Base-by-base conservation (phyloP, 73 alveolate genomes). In the Urostyla sp. region DNA sequence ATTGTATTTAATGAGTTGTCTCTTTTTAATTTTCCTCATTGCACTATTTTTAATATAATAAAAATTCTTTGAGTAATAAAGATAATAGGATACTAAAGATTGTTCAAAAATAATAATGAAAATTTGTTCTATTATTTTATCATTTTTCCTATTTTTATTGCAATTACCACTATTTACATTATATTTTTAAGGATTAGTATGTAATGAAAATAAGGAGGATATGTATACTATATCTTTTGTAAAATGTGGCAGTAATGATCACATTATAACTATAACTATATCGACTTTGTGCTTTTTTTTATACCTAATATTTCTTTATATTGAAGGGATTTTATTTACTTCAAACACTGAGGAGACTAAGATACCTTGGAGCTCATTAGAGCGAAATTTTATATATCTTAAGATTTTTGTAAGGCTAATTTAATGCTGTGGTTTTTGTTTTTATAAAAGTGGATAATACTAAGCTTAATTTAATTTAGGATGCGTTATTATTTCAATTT, bases 131-230 rank as follows among this genome's bases (percentile, higher is more conserved):
- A 7, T 69, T 6, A 20, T 69, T 18, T 46, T 69, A 69, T 30
- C 83, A 4, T 38, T 18, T 23, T 69, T 69, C 48, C 13, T 69
- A 20, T 69, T 69, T 48, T 18, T 69, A 23, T 15, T 69, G 4
- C 54, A 69, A 27, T 46, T 69, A 46, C 83, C 83, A 37, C 40
- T 69, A 57, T 46, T 69, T 1, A 69, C 83, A 2, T 46, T 69
- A 0, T 49, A 48, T 27, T 16, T 69, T 1, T 28, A 69, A 37
- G 52, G 67, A 1, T 69, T 27, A 46, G 20, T 69, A 69, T 69
- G 83, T 46, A 69, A 69, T 21, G 83, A 69, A 46, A 55, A 69
- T 49, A 36, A 49, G 1, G 28, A 20, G 5, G 2, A 23, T 1
- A 28, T 57, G 40, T 69, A 46, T 46, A 48, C 83, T 7, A 31